Conservation (phyloP, 1,284 basidiomycete species). For the Puccinia horiana region DNA sequence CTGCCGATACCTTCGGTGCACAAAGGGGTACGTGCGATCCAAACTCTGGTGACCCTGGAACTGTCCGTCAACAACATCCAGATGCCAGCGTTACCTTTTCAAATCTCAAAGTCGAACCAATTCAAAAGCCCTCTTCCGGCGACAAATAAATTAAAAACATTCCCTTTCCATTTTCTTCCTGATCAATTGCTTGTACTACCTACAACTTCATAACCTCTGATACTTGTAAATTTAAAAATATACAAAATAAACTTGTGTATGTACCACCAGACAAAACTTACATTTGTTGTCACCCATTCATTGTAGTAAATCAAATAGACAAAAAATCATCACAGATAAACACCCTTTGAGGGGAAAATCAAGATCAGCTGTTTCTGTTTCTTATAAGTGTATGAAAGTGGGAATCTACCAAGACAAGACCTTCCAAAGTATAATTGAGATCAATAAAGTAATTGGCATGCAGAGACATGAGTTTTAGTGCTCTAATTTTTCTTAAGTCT, state of each 20-base stretch:
- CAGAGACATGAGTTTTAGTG: too few species aligned
- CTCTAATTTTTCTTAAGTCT: too few species aligned
- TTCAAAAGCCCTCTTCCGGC: background rate
- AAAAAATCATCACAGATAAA: too few species aligned
- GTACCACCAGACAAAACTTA: background rate
- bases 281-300: too few species aligned
- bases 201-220: background rate
- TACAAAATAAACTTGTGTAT: background rate
- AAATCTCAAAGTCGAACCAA: slow-evolving; percentile 9
- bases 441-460: too few species aligned
- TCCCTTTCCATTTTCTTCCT: background rate
- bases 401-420: too few species aligned
- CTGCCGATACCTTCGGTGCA: background rate
- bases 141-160: background rate
- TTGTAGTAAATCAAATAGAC: too few species aligned
- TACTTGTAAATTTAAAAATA: background rate
- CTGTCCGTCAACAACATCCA: background rate
- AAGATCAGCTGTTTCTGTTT: too few species aligned
- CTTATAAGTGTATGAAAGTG: too few species aligned
- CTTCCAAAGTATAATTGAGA: too few species aligned
- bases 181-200: background rate
- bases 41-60: background rate
- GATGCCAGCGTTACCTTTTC: slow-evolving; percentile 17
- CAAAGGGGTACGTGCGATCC: slow-evolving; percentile 5
- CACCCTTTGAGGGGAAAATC: too few species aligned